A percentile compares a stretch with the other conserved stretches of the same genome.
These are phyloP conservation scores for Glonium stellatum DNA, from an alignment of 495 filamentous ascomycete species.

Conservation along the genomic window DNA sequence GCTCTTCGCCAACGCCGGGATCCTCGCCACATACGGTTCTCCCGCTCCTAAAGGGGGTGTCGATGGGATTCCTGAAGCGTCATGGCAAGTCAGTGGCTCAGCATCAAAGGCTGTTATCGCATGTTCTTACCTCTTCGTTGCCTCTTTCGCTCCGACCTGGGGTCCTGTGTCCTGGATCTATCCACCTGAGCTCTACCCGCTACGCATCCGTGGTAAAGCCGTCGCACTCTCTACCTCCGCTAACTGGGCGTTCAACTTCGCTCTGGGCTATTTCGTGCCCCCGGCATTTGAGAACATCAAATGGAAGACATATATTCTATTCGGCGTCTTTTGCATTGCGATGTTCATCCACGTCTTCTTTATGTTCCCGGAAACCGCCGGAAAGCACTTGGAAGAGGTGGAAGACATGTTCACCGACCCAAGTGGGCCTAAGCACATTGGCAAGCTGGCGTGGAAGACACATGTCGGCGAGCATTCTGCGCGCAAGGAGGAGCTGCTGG, in stretches of 20 bases:
- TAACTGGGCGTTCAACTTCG: conserved; percentile 29
- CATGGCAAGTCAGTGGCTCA: conserved; percentile 7
- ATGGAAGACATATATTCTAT: conserved; percentile 69
- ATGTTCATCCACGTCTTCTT: conserved; percentile 70
- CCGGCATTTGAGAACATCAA: conserved; percentile 65
- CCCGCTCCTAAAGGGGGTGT: conserved; percentile 17
- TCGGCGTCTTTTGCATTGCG: conserved; percentile 65
- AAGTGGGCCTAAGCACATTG: conserved; percentile 53
- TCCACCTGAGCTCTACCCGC: conserved; percentile 73
- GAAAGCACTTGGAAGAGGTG: conserved; percentile 71
- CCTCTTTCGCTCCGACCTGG: conserved; percentile 51
- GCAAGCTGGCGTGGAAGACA: conserved; percentile 65
- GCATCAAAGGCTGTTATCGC: conserved; percentile 25
- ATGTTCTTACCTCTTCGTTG: conserved; percentile 27
- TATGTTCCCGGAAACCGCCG: conserved; percentile 74
- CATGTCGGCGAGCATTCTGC: conserved; percentile 26
- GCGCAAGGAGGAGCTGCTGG: not conserved
- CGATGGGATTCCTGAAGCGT: conserved; percentile 2
- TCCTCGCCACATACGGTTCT: conserved; percentile 5
- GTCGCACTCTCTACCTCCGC: conserved; percentile 7
- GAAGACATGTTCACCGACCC: conserved; percentile 62
- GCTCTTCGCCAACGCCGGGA: conserved; percentile 9
- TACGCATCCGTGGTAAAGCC: conserved; percentile 7
- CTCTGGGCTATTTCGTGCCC: conserved; percentile 70
- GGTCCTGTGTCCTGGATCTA: conserved; percentile 69